A percentile compares a stretch with the other conserved stretches of the same genome.
Conservation (phyloP, 1,139 yeast species). For the Saccharomyces pastorianus region DNA sequence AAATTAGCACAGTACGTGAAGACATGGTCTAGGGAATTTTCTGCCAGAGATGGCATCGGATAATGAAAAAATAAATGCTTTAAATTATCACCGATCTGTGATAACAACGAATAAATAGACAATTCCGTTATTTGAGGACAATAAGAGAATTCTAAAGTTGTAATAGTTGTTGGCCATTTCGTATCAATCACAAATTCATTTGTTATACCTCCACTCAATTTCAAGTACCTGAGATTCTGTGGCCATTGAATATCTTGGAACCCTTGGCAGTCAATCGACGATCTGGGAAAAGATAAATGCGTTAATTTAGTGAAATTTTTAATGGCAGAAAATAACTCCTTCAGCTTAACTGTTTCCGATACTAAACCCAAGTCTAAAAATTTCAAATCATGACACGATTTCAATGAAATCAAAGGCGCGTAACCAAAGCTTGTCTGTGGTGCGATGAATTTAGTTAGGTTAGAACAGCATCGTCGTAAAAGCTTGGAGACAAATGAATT, state of each 20-base stretch:
- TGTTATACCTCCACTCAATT: conserved; percentile 83
- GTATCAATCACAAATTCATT: conserved; percentile 66
- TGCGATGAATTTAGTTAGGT: conserved; percentile 64
- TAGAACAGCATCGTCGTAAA: conserved; percentile 61
- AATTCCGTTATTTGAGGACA: conserved; percentile 68
- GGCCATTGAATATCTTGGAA: conserved; percentile 62
- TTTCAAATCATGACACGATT: conserved; percentile 55
- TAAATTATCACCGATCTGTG: conserved; percentile 58
- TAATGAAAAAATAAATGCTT: conserved; percentile 60
- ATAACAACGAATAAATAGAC: conserved; percentile 53
- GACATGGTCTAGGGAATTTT: conserved; percentile 62
- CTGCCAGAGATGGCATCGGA: conserved; percentile 78
- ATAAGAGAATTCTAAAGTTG: conserved; percentile 70
- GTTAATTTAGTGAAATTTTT: conserved; percentile 53
- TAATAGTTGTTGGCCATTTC: conserved; percentile 61
- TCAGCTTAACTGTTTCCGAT: conserved; percentile 79
- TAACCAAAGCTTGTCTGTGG: conserved; percentile 94
- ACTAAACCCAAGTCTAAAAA: conserved; percentile 79
- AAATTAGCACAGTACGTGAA: conserved; percentile 72
- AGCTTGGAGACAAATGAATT: conserved; percentile 82
- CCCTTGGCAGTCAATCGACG: conserved; percentile 69
- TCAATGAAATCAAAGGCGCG: conserved; percentile 73
- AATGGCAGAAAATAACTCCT: conserved; percentile 71
- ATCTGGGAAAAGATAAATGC: conserved; percentile 78
- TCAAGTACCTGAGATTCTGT: conserved; percentile 54